These are phyloP conservation scores for Thermochaetoides thermophila DNA, from an alignment of 495 filamentous ascomycete species.

Conservation along the genomic window DNA sequence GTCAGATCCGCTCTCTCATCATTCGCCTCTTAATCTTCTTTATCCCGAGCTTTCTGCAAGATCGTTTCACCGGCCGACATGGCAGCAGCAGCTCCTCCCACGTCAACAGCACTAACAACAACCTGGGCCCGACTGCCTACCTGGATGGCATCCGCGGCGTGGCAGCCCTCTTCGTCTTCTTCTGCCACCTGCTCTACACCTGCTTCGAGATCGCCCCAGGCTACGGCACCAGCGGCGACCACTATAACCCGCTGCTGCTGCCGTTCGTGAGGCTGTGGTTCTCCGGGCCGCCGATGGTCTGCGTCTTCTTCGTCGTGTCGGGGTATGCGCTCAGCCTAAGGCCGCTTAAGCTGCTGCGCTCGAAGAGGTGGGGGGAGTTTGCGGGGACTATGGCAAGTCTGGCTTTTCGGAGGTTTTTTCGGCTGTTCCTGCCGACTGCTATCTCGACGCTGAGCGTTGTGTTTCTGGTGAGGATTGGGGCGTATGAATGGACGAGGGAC, in stretches of 20 bases:
- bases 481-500: slow-evolving; percentile 28
- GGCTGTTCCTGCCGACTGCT: slow-evolving; percentile 50
- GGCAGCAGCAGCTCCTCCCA: neutral
- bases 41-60: slow-evolving; percentile 25
- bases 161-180: slow-evolving; percentile 43
- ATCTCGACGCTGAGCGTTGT: slow-evolving; percentile 45
- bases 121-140: slow-evolving; percentile 34
- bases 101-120: neutral
- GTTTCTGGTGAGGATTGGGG: slow-evolving; percentile 39
- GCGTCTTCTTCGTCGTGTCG: slow-evolving; percentile 58
- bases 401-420: slow-evolving; percentile 49
- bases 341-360: slow-evolving; percentile 40
- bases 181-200: slow-evolving; percentile 35
- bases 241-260: slow-evolving; percentile 39
- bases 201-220: slow-evolving; percentile 30
- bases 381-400: slow-evolving; percentile 38
- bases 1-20: slow-evolving; percentile 5
- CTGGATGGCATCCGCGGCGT: slow-evolving; percentile 45
- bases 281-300: slow-evolving; percentile 54
- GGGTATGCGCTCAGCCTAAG: slow-evolving; percentile 56
- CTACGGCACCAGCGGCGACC: slow-evolving; percentile 17
- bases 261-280: slow-evolving; percentile 53
- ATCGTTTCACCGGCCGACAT: slow-evolving; percentile 11
- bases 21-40: slow-evolving; percentile 19
- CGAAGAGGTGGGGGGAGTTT: slow-evolving; percentile 23